phyloP scores from a whole-genome alignment of 345 rosid genomes.

The Salix brachista region DNA sequence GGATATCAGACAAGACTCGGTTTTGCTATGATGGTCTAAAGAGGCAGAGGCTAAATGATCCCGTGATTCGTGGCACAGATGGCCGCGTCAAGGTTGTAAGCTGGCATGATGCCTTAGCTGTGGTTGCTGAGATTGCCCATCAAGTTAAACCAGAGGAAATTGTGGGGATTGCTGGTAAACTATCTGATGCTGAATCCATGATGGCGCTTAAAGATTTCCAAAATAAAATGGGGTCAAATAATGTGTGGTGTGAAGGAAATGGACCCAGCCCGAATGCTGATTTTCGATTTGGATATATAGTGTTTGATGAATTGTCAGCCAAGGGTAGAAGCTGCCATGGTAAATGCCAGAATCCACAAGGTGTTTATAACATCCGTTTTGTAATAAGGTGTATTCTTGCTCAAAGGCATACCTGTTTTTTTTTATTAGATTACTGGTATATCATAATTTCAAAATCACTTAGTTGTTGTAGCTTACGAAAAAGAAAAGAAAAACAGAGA shows the following conservation, averaged over 20 bases:
- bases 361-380: too few relatives aligned
- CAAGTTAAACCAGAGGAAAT: conserved; percentile 82
- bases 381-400: too few relatives aligned
- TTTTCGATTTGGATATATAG: too few relatives aligned
- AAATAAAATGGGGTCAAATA: conserved; percentile 88
- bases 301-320: too few relatives aligned
- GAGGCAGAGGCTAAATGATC: conserved; percentile 98
- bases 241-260: conserved; percentile 93
- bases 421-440: too few relatives aligned
- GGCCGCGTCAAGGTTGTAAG: conserved; percentile 84
- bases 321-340: too few relatives aligned
- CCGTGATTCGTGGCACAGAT: conserved; percentile 92
- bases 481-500: too few relatives aligned
- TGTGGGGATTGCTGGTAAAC: conserved; percentile 85
- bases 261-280: too few relatives aligned
- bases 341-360: too few relatives aligned
- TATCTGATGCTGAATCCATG: conserved; percentile 99
- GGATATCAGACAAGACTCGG: conserved; percentile 99
- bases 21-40: conserved; percentile 94
- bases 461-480: too few relatives aligned
- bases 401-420: too few relatives aligned
- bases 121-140: conserved; percentile 77
- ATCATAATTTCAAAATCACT: too few relatives aligned
- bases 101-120: conserved; percentile 95
- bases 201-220: conserved; percentile 90